Evolutionary conservation across 371 early-diverging fungal genomes (phyloP), one percentile per base, ranked within the genome.

Genomic region (Nosema muscidifuracis): DNA sequence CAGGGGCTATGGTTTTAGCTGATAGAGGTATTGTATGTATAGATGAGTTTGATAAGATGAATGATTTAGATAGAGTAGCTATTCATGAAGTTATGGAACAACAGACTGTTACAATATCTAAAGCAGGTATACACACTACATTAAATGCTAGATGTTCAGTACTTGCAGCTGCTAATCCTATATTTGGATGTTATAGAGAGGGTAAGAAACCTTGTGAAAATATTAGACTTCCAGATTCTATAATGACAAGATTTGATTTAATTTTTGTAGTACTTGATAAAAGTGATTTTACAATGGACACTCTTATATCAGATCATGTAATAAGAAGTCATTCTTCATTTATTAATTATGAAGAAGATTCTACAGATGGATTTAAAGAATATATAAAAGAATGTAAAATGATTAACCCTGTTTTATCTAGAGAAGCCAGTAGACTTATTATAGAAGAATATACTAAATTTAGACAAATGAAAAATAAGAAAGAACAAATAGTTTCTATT

Each of bases 11-110:
- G 94, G 97, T 97, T 30, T 84, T 97, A 64, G 97, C 94, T 15
- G 99, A 99, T 77, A 87, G 93, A 33, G 97, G 97, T 60, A 88
- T 97, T 26, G 94, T 93, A 15, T 96, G 96, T 84, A 97, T 99
- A 51, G 99, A 99, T 86, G 99, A 99, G 85, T 97, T 99, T 85
- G 99, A 98, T 86, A 98, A 98, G 83, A 98, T 98, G 97, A 89
- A 88, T 64, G 96, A 96, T 72, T 86, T 88, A 28, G 99, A 99
- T 82, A 88, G 97, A 74, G 95, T 94, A 0, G 96, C 97, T 1
- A 96, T 99, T 82, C 99, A 99, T 85, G 99, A 99, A 88, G 99
- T 96, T 2, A 99, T 99, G 99, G 99, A 99, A 85, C 98, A 99
- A 85, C 97, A 97, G 79, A 93, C 94, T 0, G 92, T 95, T 4